phyloP scores from a whole-genome alignment of 192 early-diverging fungal genomes.

The Phycomyces nitens region DNA sequence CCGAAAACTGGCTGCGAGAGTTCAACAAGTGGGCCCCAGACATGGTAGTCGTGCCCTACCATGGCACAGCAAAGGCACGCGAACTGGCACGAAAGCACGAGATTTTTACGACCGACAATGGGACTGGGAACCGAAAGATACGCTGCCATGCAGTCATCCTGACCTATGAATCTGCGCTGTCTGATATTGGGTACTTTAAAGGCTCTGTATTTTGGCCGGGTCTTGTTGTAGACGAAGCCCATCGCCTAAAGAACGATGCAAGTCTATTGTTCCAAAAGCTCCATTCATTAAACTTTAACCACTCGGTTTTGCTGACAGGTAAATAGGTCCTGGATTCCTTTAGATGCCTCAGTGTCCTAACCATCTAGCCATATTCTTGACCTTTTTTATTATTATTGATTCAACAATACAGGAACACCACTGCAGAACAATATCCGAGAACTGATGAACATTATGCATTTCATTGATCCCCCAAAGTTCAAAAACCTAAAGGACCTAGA shows the following conservation, averaged over 20 bases:
- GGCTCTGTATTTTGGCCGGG: slow-evolving; percentile 55
- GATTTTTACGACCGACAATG: slow-evolving; percentile 33
- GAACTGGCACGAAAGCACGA: slow-evolving; percentile 52
- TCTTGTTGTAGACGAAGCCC: slow-evolving; percentile 75
- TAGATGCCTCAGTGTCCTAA: no score
- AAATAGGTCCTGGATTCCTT: slow-evolving; percentile 7
- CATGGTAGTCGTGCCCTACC: slow-evolving; percentile 52
- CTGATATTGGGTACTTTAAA: slow-evolving; percentile 42
- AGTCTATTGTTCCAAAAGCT: slow-evolving; percentile 55
- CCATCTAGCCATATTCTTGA: no score
- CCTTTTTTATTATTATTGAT: no score
- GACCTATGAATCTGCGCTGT: slow-evolving; percentile 56
- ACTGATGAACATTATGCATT: slow-evolving; percentile 68
- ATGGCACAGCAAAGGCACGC: slow-evolving; percentile 44
- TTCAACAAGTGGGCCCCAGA: slow-evolving; percentile 69
- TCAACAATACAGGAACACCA: slow-evolving; percentile 47
- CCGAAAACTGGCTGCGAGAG: slow-evolving; percentile 70
- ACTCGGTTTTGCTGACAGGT: slow-evolving; percentile 65
- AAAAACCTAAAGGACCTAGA: slow-evolving; percentile 51
- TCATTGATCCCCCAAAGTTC: slow-evolving; percentile 63
- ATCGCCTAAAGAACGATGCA: slow-evolving; percentile 72
- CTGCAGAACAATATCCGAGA: slow-evolving; percentile 72
- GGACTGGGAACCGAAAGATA: slow-evolving; percentile 7
- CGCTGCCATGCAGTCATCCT: slow-evolving; percentile 71
- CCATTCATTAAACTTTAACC: slow-evolving; percentile 43